Evolutionary conservation across 148 eudicot species (phyloP).

Genomic region (Heliamphora exappendiculata): DNA sequence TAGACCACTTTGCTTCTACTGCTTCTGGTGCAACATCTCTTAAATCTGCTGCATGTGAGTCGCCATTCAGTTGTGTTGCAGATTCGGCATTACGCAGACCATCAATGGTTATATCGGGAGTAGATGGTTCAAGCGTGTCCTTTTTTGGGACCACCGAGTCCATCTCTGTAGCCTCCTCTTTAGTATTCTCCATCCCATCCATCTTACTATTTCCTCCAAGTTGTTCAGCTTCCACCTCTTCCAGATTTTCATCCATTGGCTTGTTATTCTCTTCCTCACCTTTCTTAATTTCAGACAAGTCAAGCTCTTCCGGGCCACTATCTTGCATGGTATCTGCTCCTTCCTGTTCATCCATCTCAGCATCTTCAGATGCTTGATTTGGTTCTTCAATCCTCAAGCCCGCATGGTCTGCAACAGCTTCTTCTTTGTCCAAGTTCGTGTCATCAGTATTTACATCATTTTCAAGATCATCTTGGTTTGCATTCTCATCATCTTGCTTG

Average conservation of each 20-base stretch:
- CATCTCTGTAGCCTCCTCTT: constrained; percentile 31
- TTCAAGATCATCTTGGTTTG: constrained; percentile 35
- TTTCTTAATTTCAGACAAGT: constrained; percentile 28
- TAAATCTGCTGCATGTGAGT: constrained; percentile 26
- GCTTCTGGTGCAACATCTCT: constrained; percentile 40
- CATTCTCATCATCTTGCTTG: constrained; percentile 35
- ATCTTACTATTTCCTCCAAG: constrained; percentile 33
- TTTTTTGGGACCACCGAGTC: constrained; percentile 33
- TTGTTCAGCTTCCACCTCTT: constrained; percentile 36
- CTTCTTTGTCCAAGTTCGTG: constrained; percentile 58
- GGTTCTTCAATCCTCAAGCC: constrained; percentile 54
- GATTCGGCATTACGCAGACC: constrained; percentile 34
- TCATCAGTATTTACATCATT: constrained; percentile 36
- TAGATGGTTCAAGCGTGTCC: constrained; percentile 29
- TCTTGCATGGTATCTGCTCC: constrained; percentile 40
- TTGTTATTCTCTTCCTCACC: constrained; percentile 30
- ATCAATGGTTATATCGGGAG: constrained; percentile 24
- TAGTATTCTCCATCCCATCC: constrained; percentile 23
- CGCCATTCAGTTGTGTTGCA: constrained; percentile 34
- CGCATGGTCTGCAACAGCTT: constrained; percentile 46
- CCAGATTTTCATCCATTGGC: constrained; percentile 34
- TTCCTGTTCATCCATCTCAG: constrained; percentile 45
- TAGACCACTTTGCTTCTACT: constrained; percentile 51
- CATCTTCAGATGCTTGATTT: constrained; percentile 36
- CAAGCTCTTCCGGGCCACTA: constrained; percentile 34